Percentiles rank a stretch among this genome's conserved stretches.
Conservation (phyloP, 805 yeast genomes). For the Suhomyces sp. region DNA sequence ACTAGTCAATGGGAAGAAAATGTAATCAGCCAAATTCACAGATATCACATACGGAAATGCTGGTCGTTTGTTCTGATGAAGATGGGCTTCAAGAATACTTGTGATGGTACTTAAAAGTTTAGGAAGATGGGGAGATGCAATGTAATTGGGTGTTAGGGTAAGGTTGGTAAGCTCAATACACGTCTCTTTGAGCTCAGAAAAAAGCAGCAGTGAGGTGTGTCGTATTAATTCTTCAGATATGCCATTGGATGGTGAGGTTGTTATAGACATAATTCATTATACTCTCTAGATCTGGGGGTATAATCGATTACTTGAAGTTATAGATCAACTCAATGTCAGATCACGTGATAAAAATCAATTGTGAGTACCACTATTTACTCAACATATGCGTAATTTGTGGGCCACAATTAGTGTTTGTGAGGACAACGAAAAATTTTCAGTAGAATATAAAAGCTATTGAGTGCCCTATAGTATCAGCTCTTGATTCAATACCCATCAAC, state of each 20-base stretch:
- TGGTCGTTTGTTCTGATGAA: constrained; percentile 1
- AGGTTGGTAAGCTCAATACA: constrained; percentile 26
- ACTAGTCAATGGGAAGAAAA: constrained; percentile 39
- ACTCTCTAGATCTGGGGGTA: too few species aligned
- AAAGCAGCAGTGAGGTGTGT: constrained; percentile 25
- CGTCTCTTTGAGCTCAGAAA: constrained; percentile 26
- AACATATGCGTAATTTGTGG: constrained; percentile 2
- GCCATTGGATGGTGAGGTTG: background rate
- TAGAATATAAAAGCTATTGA: background rate
- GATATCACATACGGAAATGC: constrained; percentile 22
- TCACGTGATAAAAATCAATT: background rate
- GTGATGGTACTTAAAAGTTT: background rate
- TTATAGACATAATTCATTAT: constrained; percentile 1
- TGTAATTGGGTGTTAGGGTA: background rate
- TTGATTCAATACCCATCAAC: background rate
- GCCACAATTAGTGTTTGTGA: too few species aligned
- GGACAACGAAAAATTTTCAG: background rate
- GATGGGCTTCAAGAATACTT: constrained; percentile 16
- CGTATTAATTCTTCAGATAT: constrained; percentile 7
- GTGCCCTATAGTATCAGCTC: background rate
- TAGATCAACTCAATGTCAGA: too few species aligned
- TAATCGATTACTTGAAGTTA: too few species aligned
- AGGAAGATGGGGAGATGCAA: background rate
- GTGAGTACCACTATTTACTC: too few species aligned
- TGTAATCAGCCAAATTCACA: constrained; percentile 38